These are phyloP conservation scores for Singerocomus rubriflavus DNA, from an alignment of 1,284 basidiomycete genomes.

Conservation along the genomic window DNA sequence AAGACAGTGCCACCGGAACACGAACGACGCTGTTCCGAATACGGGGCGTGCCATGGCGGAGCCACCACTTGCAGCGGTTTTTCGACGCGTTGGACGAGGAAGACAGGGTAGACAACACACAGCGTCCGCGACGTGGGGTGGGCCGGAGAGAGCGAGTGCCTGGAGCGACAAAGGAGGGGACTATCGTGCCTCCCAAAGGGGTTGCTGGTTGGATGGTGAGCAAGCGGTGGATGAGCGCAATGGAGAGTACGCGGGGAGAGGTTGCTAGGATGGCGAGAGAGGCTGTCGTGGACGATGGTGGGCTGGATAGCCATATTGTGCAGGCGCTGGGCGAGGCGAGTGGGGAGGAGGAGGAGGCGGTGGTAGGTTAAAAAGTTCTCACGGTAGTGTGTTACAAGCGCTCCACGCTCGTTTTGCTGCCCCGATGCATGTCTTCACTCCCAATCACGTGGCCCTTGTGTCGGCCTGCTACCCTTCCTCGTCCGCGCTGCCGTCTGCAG, in stretches of 20 bases:
- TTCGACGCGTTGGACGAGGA: constrained; percentile 58
- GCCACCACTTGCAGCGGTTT: constrained; percentile 53
- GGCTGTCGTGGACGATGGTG: constrained; percentile 43
- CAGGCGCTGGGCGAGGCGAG: constrained; percentile 52
- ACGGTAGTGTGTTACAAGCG: not conserved
- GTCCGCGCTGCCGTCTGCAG: constrained; percentile 73
- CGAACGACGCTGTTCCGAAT: constrained; percentile 42
- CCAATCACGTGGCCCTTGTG: constrained; percentile 85
- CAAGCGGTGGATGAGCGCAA: constrained; percentile 50
- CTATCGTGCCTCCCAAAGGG: constrained; percentile 58
- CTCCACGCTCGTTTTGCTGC: too few species aligned
- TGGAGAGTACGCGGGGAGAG: constrained; percentile 44
- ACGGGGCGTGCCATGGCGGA: constrained; percentile 62
- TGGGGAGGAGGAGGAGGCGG: constrained; percentile 36
- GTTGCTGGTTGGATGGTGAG: constrained; percentile 74
- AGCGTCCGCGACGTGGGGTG: constrained; percentile 53
- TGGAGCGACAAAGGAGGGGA: constrained; percentile 58
- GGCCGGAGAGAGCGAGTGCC: constrained; percentile 51
- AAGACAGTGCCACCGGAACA: constrained; percentile 28
- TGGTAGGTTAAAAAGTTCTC: constrained; percentile 8
- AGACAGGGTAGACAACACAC: constrained; percentile 42
- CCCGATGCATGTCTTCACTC: constrained; percentile 60
- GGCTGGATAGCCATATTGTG: constrained; percentile 43
- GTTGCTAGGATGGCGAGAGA: constrained; percentile 41
- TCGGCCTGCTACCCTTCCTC: constrained; percentile 88